These are phyloP conservation scores for Thermoascus crustaceus DNA, from an alignment of 2,329 filamentous ascomycete genomes.

Conservation along the genomic window DNA sequence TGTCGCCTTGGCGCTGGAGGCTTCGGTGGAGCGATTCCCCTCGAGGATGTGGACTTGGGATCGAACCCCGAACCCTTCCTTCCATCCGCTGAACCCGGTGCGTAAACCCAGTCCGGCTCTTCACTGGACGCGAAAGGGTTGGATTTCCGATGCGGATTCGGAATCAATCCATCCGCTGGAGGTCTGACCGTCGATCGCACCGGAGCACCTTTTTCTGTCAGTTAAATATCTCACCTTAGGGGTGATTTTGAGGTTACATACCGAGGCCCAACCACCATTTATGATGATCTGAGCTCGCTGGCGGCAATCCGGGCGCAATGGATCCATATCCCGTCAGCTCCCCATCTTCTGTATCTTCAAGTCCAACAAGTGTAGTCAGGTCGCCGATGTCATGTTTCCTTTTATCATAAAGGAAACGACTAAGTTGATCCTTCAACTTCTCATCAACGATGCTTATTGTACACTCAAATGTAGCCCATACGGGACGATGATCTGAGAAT, in stretches of 20 bases:
- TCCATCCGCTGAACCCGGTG: conserved; percentile 9
- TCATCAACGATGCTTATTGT: conserved; percentile 75
- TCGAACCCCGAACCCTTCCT: conserved; percentile 7
- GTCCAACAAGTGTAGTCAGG: conserved; percentile 11
- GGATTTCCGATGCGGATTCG: conserved; percentile 65
- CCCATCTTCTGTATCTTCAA: conserved; percentile 49
- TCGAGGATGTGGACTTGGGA: not conserved
- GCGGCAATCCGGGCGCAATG: conserved; percentile 66
- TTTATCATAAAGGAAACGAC: conserved; percentile 62
- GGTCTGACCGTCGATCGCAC: conserved; percentile 65
- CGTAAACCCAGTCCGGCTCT: conserved; percentile 73
- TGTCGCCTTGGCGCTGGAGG: conserved; percentile 19
- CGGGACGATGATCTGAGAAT: conserved; percentile 94
- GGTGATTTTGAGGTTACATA: conserved; percentile 23
- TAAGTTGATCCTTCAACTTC: conserved; percentile 60
- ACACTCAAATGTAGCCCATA: conserved; percentile 83
- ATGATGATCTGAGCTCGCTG: conserved; percentile 52
- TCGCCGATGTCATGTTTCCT: conserved; percentile 59
- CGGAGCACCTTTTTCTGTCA: conserved; percentile 49
- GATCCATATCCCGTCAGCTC: conserved; percentile 74
- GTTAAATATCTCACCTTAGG: conserved; percentile 9
- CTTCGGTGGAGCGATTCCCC: conserved; percentile 8
- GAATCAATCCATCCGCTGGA: conserved; percentile 53
- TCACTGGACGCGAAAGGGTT: conserved; percentile 72
- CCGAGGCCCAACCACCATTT: conserved; percentile 61